Evolutionary conservation across 192 early-diverging fungal species (phyloP).

Genomic region (Paraglomus occultum): DNA sequence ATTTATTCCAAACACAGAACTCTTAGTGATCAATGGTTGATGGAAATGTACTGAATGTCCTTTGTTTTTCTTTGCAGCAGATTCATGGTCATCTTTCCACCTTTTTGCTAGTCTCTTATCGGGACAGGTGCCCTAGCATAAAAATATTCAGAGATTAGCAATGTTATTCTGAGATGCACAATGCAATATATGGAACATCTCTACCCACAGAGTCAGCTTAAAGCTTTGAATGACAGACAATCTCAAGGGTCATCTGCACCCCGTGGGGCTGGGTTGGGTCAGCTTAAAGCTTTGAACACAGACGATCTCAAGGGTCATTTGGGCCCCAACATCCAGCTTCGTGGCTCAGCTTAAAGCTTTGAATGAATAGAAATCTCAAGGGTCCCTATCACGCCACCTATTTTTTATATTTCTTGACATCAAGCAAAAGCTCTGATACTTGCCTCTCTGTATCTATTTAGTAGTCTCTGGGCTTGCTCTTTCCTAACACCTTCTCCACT

Average conservation of each 20-base stretch:
- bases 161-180: too few species aligned
- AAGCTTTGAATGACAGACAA: too few species aligned
- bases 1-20: too few species aligned
- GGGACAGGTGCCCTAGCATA: too few species aligned
- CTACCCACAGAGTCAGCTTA: constrained; percentile 6
- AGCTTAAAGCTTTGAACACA: constrained; percentile 22
- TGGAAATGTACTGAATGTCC: too few species aligned
- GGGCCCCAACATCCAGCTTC: constrained; percentile 28
- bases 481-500: constrained; percentile 2
- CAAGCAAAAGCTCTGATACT: constrained; percentile 3
- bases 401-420: constrained; percentile 6
- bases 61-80: too few species aligned
- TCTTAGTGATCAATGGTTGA: too few species aligned
- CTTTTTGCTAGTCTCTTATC: too few species aligned
- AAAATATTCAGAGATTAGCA: too few species aligned
- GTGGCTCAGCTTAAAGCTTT: constrained; percentile 26
- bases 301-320: constrained; percentile 8
- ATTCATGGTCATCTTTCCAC: too few species aligned
- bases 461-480: constrained; percentile 4
- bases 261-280: constrained; percentile 13
- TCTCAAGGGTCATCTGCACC: constrained; percentile 18
- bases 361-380: constrained; percentile 25
- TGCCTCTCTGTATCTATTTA: constrained; percentile 12
- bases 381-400: constrained; percentile 19
- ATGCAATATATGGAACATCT: too few species aligned